These are phyloP conservation scores for Kingdonia uniflora DNA, from an alignment of 164 flowering plant genomes.

Conservation along the genomic window DNA sequence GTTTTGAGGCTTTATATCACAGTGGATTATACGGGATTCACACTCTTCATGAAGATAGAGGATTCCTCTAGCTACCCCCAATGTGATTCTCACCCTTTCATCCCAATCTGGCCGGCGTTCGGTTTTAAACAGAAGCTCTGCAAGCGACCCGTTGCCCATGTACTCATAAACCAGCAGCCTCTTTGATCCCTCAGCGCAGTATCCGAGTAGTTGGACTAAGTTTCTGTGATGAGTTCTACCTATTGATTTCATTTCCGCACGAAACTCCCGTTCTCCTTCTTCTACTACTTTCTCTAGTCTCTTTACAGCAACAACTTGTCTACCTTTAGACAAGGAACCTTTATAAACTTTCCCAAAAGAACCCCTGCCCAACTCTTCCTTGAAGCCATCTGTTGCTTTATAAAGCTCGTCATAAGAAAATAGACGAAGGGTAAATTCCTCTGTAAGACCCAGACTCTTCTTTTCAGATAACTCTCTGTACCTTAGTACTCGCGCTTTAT, in stretches of 20 bases:
- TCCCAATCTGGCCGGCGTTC: slow-evolving; percentile 10
- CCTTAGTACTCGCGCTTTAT: neutral
- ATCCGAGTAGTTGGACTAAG: slow-evolving; percentile 16
- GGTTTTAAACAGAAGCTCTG: slow-evolving; percentile 9
- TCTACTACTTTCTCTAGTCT: slow-evolving; percentile 9
- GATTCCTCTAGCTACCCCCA: slow-evolving; percentile 15
- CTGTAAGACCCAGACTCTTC: neutral
- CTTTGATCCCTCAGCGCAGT: slow-evolving; percentile 8
- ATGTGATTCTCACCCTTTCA: slow-evolving; percentile 15
- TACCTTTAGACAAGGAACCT: slow-evolving; percentile 4
- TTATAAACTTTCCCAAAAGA: slow-evolving; percentile 14
- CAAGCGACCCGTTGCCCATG: slow-evolving; percentile 21
- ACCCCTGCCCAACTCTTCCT: slow-evolving; percentile 16
- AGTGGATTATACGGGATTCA: slow-evolving; percentile 18
- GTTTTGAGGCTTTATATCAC: slow-evolving; percentile 24
- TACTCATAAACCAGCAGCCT: slow-evolving; percentile 20
- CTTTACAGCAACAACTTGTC: slow-evolving; percentile 10
- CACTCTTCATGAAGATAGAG: slow-evolving; percentile 23
- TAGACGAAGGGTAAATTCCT: slow-evolving; percentile 8
- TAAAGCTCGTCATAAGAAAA: slow-evolving; percentile 14
- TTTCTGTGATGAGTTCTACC: slow-evolving; percentile 23
- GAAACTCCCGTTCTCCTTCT: slow-evolving; percentile 20
- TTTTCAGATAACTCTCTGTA: neutral
- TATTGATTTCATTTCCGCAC: slow-evolving; percentile 11
- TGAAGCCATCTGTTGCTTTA: slow-evolving; percentile 15